Evolutionary conservation across 192 early-diverging fungal species (phyloP).

Genomic region (Phycomyces blakesleeanus): DNA sequence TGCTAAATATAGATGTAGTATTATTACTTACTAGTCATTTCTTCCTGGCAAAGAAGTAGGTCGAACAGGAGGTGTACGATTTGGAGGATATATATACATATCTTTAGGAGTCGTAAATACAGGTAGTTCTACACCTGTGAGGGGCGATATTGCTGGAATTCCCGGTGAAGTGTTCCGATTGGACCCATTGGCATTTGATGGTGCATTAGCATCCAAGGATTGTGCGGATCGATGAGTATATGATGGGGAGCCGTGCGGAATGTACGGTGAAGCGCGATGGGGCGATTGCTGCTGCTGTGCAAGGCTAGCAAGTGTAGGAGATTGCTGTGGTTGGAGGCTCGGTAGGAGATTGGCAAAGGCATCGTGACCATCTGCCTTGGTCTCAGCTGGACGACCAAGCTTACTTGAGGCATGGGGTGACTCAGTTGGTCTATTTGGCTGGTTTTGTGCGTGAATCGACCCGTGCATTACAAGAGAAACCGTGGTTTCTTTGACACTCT

Average conservation of each 20-base stretch:
- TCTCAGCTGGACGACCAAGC: no score
- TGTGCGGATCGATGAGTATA: no score
- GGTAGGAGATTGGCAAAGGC: background rate
- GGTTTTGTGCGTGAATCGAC: no score
- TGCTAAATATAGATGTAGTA: background rate
- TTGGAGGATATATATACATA: constrained; percentile 5
- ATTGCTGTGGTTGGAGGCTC: background rate
- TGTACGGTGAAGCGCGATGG: no score
- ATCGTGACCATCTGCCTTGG: background rate
- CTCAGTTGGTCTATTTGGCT: no score
- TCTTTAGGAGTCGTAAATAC: constrained; percentile 9
- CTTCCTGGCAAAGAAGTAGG: background rate
- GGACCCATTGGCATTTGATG: background rate
- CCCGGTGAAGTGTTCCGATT: no score
- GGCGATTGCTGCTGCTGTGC: no score
- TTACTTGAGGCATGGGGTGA: no score
- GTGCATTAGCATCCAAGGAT: background rate
- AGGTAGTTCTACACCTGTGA: constrained; percentile 1
- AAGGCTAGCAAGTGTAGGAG: background rate
- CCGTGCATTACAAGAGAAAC: no score
- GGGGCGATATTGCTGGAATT: background rate
- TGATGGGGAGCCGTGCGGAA: no score
- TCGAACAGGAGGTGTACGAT: background rate
- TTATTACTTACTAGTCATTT: background rate
- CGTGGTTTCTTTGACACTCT: no score